A percentile compares a stretch with the other conserved stretches of the same genome.
Conservation (phyloP, 305 asterid genomes). For the Solanum hybrid region DNA sequence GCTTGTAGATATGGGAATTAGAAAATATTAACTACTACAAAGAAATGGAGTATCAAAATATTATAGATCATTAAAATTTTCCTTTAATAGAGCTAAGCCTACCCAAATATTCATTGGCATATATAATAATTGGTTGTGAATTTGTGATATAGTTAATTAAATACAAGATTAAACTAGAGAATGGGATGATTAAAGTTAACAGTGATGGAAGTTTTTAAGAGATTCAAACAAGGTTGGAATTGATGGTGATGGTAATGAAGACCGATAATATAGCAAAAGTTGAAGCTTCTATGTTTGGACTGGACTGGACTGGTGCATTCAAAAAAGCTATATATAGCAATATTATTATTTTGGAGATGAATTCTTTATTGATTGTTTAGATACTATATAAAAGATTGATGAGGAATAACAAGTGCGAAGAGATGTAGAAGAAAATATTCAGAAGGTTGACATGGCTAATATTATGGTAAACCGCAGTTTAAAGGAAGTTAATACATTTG, state of each 20-base stretch:
- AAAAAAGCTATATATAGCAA: neutral
- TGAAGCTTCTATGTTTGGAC: neutral
- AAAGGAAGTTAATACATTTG: neutral
- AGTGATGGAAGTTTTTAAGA: neutral
- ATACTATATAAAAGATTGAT: neutral
- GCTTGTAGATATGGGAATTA: too few species aligned
- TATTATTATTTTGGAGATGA: neutral
- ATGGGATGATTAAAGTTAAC: neutral
- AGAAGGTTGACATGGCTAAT: neutral
- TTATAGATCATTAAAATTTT: neutral
- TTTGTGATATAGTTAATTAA: neutral
- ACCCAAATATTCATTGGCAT: neutral
- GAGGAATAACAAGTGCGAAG: neutral
- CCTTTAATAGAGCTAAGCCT: too few species aligned
- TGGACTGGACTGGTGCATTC: neutral
- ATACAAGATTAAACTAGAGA: neutral
- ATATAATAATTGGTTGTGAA: neutral
- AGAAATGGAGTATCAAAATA: too few species aligned
- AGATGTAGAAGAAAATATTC: neutral
- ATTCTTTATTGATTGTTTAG: neutral
- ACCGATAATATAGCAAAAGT: neutral
- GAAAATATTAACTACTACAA: too few species aligned
- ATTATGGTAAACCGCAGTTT: neutral
- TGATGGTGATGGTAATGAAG: neutral
- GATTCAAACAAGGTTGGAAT: neutral